Evolutionary conservation across 768 basidiomycete species (phyloP).

Genomic region (Termitomyces sp.): DNA sequence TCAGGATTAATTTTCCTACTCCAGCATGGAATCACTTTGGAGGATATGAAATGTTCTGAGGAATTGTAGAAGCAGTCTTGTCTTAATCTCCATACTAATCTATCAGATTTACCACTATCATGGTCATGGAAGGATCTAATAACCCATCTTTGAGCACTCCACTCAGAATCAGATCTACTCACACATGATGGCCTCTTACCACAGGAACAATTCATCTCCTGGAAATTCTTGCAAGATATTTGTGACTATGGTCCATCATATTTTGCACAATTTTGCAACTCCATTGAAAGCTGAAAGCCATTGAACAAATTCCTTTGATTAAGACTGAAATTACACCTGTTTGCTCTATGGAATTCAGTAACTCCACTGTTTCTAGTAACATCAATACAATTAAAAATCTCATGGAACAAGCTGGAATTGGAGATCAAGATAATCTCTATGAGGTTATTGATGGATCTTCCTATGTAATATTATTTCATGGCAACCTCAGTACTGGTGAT

Average conservation of each 20-base stretch:
- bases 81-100: constrained; percentile 5
- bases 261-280: neutral
- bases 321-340: constrained; percentile 8
- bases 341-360: neutral
- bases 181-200: neutral
- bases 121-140: neutral
- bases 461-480: constrained; percentile 4
- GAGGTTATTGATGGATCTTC: neutral
- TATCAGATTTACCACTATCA: neutral
- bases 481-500: constrained; percentile 23
- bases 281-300: constrained; percentile 4
- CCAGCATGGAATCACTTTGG: constrained; percentile 13
- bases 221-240: neutral
- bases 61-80: constrained; percentile 14
- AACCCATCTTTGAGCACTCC: neutral
- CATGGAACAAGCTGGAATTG: neutral
- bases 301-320: constrained; percentile 13
- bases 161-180: no score
- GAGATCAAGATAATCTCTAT: constrained; percentile 1
- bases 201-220: neutral
- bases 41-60: constrained; percentile 14
- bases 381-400: constrained; percentile 5
- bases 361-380: constrained; percentile 10
- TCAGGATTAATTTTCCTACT: constrained; percentile 18
- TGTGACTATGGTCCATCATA: no score